phyloP scores from a whole-genome alignment of 768 basidiomycete genomes.

The Dacryopinax spathularia region DNA sequence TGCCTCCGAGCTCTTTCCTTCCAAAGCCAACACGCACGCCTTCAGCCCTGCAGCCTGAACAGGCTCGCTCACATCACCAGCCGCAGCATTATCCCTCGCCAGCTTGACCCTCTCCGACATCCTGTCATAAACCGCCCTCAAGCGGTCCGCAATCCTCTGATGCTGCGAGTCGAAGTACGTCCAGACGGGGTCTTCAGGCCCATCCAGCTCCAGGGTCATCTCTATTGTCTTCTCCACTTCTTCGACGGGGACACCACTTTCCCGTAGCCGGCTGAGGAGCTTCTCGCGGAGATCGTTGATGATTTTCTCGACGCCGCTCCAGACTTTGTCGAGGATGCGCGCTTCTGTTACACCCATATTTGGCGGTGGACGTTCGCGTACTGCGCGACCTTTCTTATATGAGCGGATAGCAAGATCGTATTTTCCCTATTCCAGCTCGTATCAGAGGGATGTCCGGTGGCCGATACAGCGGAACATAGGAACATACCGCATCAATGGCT shows the following conservation, averaged over 20 bases:
- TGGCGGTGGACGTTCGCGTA: conserved; percentile 85
- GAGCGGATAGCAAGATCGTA: conserved; percentile 89
- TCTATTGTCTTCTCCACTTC: conserved; percentile 96
- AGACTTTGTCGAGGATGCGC: conserved; percentile 86
- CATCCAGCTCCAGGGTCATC: conserved; percentile 80
- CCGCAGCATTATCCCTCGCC: conserved; percentile 31
- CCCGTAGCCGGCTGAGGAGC: conserved; percentile 64
- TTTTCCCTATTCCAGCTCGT: conserved; percentile 46
- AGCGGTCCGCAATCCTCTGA: conserved; percentile 62
- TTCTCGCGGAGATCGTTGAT: conserved; percentile 80
- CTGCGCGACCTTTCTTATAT: conserved; percentile 90
- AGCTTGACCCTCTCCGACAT: conserved; percentile 35
- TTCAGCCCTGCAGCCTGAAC: conserved; percentile 27
- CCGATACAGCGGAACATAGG: neutral
- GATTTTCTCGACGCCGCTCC: conserved; percentile 86
- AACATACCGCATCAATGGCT: conserved; percentile 68
- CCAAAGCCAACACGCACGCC: conserved; percentile 43
- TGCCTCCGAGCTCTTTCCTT: conserved; percentile 47
- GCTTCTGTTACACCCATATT: conserved; percentile 63
- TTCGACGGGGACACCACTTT: conserved; percentile 52
- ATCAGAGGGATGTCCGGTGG: too few species aligned
- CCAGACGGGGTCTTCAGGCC: conserved; percentile 86
- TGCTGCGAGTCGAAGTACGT: conserved; percentile 91
- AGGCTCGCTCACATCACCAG: conserved; percentile 9
- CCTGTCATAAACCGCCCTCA: conserved; percentile 47